These are phyloP conservation scores for Pseudohalonectria lignicola DNA, from an alignment of 2,329 filamentous ascomycete species.

Conservation along the genomic window DNA sequence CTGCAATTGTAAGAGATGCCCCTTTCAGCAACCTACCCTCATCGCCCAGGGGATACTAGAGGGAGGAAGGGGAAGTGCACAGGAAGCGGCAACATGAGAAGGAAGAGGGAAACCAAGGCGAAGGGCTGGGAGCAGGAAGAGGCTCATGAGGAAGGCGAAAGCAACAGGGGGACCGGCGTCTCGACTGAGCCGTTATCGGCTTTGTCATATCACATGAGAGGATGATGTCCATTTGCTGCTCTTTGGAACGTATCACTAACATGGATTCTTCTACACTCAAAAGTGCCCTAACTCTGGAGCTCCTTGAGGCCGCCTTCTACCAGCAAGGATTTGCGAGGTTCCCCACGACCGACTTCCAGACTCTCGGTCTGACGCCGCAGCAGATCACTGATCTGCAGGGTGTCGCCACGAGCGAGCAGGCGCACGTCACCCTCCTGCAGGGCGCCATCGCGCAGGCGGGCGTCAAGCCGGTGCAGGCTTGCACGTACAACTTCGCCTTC, in stretches of 20 bases:
- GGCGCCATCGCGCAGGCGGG: constrained; percentile 50
- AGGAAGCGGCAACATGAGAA: too few species aligned
- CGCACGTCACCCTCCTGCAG: constrained; percentile 50
- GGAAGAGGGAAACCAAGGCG: too few species aligned
- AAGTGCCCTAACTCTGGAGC: constrained; percentile 64
- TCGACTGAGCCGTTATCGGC: too few species aligned
- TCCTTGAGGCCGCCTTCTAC: constrained; percentile 66
- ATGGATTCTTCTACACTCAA: constrained; percentile 8
- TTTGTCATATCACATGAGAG: too few species aligned
- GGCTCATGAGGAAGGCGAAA: too few species aligned
- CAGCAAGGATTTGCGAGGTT: constrained; percentile 59
- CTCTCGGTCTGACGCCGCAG: constrained; percentile 42
- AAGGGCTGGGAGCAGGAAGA: too few species aligned
- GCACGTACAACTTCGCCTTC: constrained; percentile 63
- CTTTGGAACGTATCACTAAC: constrained; percentile 8
- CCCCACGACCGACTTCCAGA: constrained; percentile 50
- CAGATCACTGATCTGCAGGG: constrained; percentile 49
- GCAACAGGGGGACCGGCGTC: too few species aligned
- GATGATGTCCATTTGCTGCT: too few species aligned
- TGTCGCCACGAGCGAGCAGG: constrained; percentile 52
- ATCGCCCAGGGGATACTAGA: too few species aligned
- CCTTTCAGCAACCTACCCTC: too few species aligned
- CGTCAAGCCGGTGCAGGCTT: constrained; percentile 54
- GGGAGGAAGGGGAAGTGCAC: too few species aligned
- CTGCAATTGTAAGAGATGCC: constrained; percentile 41